Base-by-base conservation (phyloP, 495 filamentous ascomycete species). In the Neurospora sp. region DNA sequence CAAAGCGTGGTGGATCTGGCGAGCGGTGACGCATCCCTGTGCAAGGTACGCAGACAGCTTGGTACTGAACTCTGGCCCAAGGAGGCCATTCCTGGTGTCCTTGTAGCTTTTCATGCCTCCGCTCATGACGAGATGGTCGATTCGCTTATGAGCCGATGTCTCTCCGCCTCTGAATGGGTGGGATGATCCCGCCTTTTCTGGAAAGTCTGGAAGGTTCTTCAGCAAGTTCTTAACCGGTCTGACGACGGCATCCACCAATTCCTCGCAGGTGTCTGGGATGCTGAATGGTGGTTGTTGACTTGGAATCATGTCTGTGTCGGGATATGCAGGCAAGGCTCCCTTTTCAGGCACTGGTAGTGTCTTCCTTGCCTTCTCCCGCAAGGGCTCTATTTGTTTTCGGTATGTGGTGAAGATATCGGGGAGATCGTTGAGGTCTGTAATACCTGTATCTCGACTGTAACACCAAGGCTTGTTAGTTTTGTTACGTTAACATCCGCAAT, bases 161-260 rank as follows among this genome's bases (percentile, higher is more conserved):
- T 91, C 90, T 23, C 92, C 92, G n/a, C 92, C 92, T 27, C 77
- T 75, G 80, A 92, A 92, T 4, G 91, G 90, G 76, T 90, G 88
- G 0, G 88, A 89, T 6, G 86, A 90, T 42, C 79, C 79, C 2
- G 84, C 83, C 10, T 82, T 81, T 23, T 82, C 71, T 0, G 89
- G 88, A 72, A 81, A 84, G 12, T 72, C 70, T 8, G 87, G 87
- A 41, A 81, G 66, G 75, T 81, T 42, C 73, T 81, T 72, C 69
- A 84, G 48, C 72, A 77, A 74, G 62, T 70, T 48, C 42, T 74
- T 75, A 10, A 92, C 78, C 0, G 92, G 92, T 44, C 82, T 80
- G 20, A 86, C 74, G 16, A 93, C 83, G 5, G 83, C 83, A 12
- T 81, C 74, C 16, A 88, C 82, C 38, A 90, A 80, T n/a, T 74